These are phyloP conservation scores for Podospora anserina DNA, from an alignment of 495 filamentous ascomycete genomes.

Conservation along the genomic window DNA sequence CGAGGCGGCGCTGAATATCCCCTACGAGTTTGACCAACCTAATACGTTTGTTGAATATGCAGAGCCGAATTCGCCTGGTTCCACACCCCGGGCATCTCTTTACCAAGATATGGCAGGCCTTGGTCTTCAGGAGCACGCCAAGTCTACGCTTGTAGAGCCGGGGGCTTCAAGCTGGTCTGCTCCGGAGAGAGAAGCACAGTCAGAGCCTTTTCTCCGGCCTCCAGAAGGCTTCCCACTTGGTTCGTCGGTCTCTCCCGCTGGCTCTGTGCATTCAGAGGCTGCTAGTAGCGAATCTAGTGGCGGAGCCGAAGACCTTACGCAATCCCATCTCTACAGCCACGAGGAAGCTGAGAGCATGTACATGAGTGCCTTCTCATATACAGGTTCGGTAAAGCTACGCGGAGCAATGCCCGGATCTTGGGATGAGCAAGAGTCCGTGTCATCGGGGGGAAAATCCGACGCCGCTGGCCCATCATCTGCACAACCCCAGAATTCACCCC, in stretches of 20 bases:
- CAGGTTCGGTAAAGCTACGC: slow-evolving; percentile 39
- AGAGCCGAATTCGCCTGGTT: slow-evolving; percentile 35
- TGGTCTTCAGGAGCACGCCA: slow-evolving; percentile 25
- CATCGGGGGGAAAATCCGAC: slow-evolving; percentile 6
- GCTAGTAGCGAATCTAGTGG: slow-evolving; percentile 23
- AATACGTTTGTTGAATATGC: slow-evolving; percentile 23
- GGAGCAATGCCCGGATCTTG: slow-evolving; percentile 59
- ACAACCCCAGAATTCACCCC: neutral
- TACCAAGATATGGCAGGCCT: slow-evolving; percentile 27
- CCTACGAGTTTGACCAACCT: slow-evolving; percentile 41
- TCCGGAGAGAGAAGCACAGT: slow-evolving; percentile 31
- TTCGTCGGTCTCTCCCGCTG: slow-evolving; percentile 21
- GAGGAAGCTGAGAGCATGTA: slow-evolving; percentile 97
- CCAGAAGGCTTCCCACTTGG: slow-evolving; percentile 16
- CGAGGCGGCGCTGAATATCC: slow-evolving; percentile 50
- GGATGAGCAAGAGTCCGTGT: slow-evolving; percentile 39
- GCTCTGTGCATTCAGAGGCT: slow-evolving; percentile 26
- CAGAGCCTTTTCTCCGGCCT: slow-evolving; percentile 38
- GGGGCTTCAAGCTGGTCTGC: slow-evolving; percentile 32
- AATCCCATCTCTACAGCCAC: slow-evolving; percentile 81
- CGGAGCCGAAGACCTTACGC: slow-evolving; percentile 50
- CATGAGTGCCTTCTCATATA: slow-evolving; percentile 60
- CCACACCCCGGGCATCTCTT: slow-evolving; percentile 45
- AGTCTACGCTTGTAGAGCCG: slow-evolving; percentile 34
- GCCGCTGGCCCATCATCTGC: neutral